Evolutionary conservation across 352 stramenopile genomes (phyloP).

Genomic region (Pythium brachiatum): DNA sequence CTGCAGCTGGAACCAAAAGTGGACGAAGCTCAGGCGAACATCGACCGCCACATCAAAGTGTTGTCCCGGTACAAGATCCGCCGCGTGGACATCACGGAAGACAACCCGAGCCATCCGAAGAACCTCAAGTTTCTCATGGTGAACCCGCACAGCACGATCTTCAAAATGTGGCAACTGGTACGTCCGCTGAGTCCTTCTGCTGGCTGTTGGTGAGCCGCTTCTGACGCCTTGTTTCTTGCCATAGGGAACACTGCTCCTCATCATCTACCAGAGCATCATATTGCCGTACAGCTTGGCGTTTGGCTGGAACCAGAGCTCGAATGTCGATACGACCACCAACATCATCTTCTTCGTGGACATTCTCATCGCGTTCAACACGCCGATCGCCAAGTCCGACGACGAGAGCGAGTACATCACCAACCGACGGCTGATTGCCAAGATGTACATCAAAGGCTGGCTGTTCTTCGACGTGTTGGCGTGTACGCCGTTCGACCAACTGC

Average conservation of each 20-base stretch:
- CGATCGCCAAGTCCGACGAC: conserved; percentile 37
- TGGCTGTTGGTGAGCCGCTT: background rate
- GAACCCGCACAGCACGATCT: conserved; percentile 62
- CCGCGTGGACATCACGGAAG: conserved; percentile 40
- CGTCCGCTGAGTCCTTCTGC: conserved; percentile 3
- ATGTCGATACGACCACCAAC: conserved; percentile 59
- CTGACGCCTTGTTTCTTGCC: background rate
- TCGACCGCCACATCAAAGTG: conserved; percentile 72
- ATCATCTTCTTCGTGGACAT: conserved; percentile 71
- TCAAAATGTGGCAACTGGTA: conserved; percentile 79
- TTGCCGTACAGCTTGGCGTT: conserved; percentile 70
- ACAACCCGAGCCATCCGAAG: conserved; percentile 34
- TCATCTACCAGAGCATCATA: conserved; percentile 78
- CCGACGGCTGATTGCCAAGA: conserved; percentile 45
- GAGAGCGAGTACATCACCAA: conserved; percentile 64
- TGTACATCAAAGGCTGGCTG: conserved; percentile 67
- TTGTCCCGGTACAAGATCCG: conserved; percentile 76
- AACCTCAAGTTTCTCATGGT: conserved; percentile 55
- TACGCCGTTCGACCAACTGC: conserved; percentile 65
- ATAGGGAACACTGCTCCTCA: conserved; percentile 62
- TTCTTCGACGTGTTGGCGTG: conserved; percentile 79
- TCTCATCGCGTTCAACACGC: conserved; percentile 74
- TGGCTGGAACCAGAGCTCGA: conserved; percentile 41
- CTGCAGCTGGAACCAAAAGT: conserved; percentile 14
- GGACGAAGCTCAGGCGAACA: conserved; percentile 50